Percentiles rank a stretch among this genome's conserved stretches.
Evolutionary conservation across 805 yeast genomes (phyloP).

Genomic region (Ogataea nitratoaversa): DNA sequence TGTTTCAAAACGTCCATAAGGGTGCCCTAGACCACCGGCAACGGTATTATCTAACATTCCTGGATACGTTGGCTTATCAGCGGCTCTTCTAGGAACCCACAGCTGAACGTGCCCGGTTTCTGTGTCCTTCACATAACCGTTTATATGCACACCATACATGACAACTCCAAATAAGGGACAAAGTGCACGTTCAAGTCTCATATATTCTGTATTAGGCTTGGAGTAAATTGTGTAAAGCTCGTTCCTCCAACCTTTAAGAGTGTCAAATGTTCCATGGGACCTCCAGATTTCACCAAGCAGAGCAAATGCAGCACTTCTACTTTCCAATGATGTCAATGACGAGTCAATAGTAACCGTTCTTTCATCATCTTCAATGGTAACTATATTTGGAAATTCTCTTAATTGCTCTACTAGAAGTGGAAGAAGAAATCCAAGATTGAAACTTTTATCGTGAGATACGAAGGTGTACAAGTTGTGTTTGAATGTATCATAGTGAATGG

Average conservation of each 20-base stretch:
- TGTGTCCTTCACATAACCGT: slow-evolving; percentile 53
- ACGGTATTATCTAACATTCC: slow-evolving; percentile 89
- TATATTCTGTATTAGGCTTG: slow-evolving; percentile 51
- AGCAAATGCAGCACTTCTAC: slow-evolving; percentile 38
- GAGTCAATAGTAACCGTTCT: slow-evolving; percentile 29
- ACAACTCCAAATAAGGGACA: slow-evolving; percentile 80
- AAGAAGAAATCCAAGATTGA: slow-evolving; percentile 37
- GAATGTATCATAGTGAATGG: slow-evolving; percentile 8
- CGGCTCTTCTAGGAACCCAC: slow-evolving; percentile 86
- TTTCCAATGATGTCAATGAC: slow-evolving; percentile 34
- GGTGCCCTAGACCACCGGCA: slow-evolving; percentile 92
- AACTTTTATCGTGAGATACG: slow-evolving; percentile 32
- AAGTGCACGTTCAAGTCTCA: slow-evolving; percentile 74
- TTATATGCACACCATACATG: slow-evolving; percentile 86
- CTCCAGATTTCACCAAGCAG: slow-evolving; percentile 40
- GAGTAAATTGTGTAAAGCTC: slow-evolving; percentile 75
- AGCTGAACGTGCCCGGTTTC: slow-evolving; percentile 43
- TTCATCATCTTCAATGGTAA: slow-evolving; percentile 23
- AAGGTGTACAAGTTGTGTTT: slow-evolving; percentile 28
- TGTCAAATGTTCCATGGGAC: slow-evolving; percentile 31
- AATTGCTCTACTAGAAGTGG: slow-evolving; percentile 31
- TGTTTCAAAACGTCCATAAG: slow-evolving; percentile 71
- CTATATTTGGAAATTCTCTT: slow-evolving; percentile 13
- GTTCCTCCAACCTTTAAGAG: slow-evolving; percentile 73
- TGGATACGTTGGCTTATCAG: slow-evolving; percentile 82